A percentile compares a stretch with the other conserved stretches of the same genome.
phyloP scores from a whole-genome alignment of 805 yeast genomes.

The Nakazawaea anatomiae region DNA sequence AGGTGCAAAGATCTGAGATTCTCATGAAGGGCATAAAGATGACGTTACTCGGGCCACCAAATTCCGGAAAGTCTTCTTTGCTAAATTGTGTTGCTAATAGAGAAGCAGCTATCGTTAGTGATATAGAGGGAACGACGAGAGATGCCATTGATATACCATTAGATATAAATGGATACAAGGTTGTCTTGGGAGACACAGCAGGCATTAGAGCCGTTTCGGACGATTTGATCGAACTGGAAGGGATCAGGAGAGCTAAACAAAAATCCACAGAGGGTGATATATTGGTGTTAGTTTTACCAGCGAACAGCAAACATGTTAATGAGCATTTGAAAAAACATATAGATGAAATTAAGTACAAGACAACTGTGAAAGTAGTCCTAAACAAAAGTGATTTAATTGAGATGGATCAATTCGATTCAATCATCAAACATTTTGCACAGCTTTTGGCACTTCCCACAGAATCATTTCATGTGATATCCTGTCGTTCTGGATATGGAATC shows the following conservation, averaged over 20 bases:
- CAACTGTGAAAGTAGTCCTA: slow-evolving; percentile 37
- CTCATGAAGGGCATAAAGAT: slow-evolving; percentile 68
- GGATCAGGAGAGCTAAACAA: slow-evolving; percentile 69
- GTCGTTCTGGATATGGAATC: slow-evolving; percentile 54
- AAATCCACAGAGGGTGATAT: slow-evolving; percentile 60
- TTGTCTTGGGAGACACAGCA: slow-evolving; percentile 87
- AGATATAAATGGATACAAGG: slow-evolving; percentile 79
- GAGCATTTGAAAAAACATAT: slow-evolving; percentile 35
- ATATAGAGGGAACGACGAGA: slow-evolving; percentile 90
- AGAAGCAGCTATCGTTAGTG: slow-evolving; percentile 88
- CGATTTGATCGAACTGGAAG: slow-evolving; percentile 69
- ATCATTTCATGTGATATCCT: slow-evolving; percentile 46
- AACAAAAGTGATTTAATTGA: slow-evolving; percentile 55
- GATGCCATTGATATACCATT: slow-evolving; percentile 79
- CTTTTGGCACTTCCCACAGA: slow-evolving; percentile 21
- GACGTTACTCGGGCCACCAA: slow-evolving; percentile 84
- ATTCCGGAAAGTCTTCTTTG: slow-evolving; percentile 92
- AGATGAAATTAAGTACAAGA: slow-evolving; percentile 20
- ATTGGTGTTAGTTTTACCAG: slow-evolving; percentile 59
- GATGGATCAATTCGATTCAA: slow-evolving; percentile 2
- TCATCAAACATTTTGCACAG: slow-evolving; percentile 20
- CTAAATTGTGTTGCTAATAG: slow-evolving; percentile 69
- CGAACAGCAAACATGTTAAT: slow-evolving; percentile 25
- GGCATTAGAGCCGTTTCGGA: slow-evolving; percentile 58
- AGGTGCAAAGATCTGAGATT: slow-evolving; percentile 53